phyloP scores from a whole-genome alignment of 1,284 basidiomycete species.

The Boletus holoroseus region DNA sequence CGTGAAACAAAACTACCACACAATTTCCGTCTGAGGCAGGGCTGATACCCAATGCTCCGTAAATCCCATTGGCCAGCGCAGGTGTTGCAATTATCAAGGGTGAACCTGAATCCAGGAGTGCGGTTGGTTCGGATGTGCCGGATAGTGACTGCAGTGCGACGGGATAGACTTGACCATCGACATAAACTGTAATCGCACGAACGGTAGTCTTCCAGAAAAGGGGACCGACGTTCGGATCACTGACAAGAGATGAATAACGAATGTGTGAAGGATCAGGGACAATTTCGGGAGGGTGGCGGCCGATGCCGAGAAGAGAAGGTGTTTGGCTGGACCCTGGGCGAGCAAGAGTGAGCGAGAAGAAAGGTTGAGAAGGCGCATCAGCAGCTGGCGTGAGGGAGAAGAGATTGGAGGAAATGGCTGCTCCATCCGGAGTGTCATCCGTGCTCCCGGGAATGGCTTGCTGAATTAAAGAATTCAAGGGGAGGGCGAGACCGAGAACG shows the following conservation, averaged over 20 bases:
- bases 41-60: slow-evolving; percentile 61
- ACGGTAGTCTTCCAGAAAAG: slow-evolving; percentile 60
- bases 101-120: slow-evolving; percentile 64
- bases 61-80: slow-evolving; percentile 66
- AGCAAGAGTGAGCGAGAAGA: slow-evolving; percentile 60
- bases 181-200: slow-evolving; percentile 55
- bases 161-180: slow-evolving; percentile 38
- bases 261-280: slow-evolving; percentile 50
- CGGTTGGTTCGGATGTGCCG: slow-evolving; percentile 44
- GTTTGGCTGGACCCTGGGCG: slow-evolving; percentile 55
- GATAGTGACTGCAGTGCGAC: slow-evolving; percentile 38
- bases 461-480: slow-evolving; percentile 58
- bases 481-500: slow-evolving; percentile 68
- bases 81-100: slow-evolving; percentile 58
- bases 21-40: slow-evolving; percentile 61
- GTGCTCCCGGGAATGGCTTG: slow-evolving; percentile 42
- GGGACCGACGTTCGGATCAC: slow-evolving; percentile 34
- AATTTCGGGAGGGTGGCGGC: slow-evolving; percentile 51
- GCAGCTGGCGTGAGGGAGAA: slow-evolving; percentile 54
- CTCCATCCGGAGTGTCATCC: slow-evolving; percentile 52
- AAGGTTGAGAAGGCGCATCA: slow-evolving; percentile 50
- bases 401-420: slow-evolving; percentile 57
- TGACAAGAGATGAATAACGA: slow-evolving; percentile 44
- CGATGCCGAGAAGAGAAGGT: slow-evolving; percentile 60
- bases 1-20: slow-evolving; percentile 32